These are phyloP conservation scores for Fagus crenata DNA, from an alignment of 306 rosid species.

Conservation along the genomic window DNA sequence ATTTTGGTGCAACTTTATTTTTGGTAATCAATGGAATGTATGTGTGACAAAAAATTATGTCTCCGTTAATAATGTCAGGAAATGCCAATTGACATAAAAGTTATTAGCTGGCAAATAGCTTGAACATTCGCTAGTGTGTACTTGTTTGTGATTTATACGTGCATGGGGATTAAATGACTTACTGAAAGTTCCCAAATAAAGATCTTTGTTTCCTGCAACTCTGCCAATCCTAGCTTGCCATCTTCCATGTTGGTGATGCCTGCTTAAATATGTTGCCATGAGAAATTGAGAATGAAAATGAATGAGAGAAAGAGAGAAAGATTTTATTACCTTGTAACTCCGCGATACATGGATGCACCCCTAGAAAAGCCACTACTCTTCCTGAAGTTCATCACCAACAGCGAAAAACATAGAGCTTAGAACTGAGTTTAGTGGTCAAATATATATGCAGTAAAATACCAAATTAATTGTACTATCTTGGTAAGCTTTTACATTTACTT, in stretches of 20 bases:
- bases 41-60: too few species aligned
- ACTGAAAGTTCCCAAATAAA: slow-evolving; percentile 97
- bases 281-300: not conserved
- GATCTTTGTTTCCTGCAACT: slow-evolving; percentile 99
- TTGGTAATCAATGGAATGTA: too few species aligned
- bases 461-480: not conserved
- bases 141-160: not conserved
- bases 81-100: too few species aligned
- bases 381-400: slow-evolving; percentile 48
- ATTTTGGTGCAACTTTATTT: not conserved
- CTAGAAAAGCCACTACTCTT: slow-evolving; percentile 98
- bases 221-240: slow-evolving; percentile 99
- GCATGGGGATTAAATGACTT: slow-evolving; percentile 31
- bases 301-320: not conserved
- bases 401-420: too few species aligned
- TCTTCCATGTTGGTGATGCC: slow-evolving; percentile 99
- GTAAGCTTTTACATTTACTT: too few species aligned
- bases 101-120: not conserved
- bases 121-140: not conserved
- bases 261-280: slow-evolving; percentile 21
- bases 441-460: not conserved
- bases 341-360: slow-evolving; percentile 99
- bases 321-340: slow-evolving; percentile 79
- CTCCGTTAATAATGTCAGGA: too few species aligned
- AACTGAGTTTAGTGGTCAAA: too few species aligned